These are phyloP conservation scores for Trichoderma citrinoviride DNA, from an alignment of 2,329 filamentous ascomycete genomes.

Conservation along the genomic window DNA sequence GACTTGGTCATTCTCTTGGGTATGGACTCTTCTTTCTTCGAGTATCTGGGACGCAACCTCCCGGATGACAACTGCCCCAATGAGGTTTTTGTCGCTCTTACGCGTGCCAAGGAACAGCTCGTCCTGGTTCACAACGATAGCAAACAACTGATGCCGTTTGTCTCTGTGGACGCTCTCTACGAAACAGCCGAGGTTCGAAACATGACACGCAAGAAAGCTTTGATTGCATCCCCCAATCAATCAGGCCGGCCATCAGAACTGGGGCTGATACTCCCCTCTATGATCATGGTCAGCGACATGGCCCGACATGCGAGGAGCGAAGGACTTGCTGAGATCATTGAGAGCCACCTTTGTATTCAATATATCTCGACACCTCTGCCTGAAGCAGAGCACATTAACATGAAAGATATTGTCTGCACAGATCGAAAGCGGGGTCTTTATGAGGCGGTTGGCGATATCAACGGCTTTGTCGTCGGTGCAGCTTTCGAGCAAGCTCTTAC, in stretches of 20 bases:
- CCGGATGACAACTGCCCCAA: conserved; percentile 34
- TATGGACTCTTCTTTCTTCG: conserved; percentile 30
- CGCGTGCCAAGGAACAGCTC: conserved; percentile 31
- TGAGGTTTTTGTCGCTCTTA: conserved; percentile 33
- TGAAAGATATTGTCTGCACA: too few relatives aligned
- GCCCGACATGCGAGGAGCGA: too few relatives aligned
- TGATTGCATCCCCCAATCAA: not conserved
- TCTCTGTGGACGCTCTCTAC: conserved; percentile 23
- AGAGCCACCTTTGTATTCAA: too few relatives aligned
- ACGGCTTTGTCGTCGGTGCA: too few relatives aligned
- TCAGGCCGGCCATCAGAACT: conserved; percentile 14
- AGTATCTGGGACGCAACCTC: conserved; percentile 27
- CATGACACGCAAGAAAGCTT: not conserved
- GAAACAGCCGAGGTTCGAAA: conserved; percentile 23
- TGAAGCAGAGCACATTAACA: too few relatives aligned
- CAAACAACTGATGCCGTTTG: conserved; percentile 29
- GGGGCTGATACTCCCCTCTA: too few relatives aligned
- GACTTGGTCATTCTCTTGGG: conserved; percentile 31
- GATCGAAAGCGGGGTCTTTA: too few relatives aligned
- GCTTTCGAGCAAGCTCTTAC: too few relatives aligned
- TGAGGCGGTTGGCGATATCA: too few relatives aligned
- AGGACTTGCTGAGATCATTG: too few relatives aligned
- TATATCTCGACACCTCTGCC: too few relatives aligned
- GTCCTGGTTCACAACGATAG: conserved; percentile 28
- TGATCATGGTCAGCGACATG: too few relatives aligned